A percentile compares a stretch with the other conserved stretches of the same genome.
Conservation (phyloP, 1,139 yeast genomes). For the Kluyveromyces marxianus region DNA sequence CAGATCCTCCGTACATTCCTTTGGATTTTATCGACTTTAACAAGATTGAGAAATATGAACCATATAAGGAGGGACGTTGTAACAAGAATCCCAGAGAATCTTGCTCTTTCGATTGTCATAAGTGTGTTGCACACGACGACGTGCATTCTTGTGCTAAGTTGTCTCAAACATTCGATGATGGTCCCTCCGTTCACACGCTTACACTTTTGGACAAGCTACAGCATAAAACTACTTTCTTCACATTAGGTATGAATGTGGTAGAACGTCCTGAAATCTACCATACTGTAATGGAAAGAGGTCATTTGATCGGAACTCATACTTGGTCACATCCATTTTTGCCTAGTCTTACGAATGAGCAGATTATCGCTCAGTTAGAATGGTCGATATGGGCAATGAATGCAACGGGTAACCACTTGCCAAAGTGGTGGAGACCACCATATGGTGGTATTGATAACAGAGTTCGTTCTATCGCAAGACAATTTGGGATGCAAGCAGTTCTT, state of each 20-base stretch:
- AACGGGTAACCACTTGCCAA: slow-evolving; percentile 80
- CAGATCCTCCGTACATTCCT: slow-evolving; percentile 82
- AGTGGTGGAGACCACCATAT: slow-evolving; percentile 93
- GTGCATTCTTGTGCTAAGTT: slow-evolving; percentile 63
- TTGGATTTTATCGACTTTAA: slow-evolving; percentile 58
- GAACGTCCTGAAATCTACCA: slow-evolving; percentile 67
- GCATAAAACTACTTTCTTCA: slow-evolving; percentile 67
- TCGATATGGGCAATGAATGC: slow-evolving; percentile 98
- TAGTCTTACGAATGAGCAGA: slow-evolving; percentile 62
- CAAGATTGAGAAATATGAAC: slow-evolving; percentile 41
- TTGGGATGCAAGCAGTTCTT: slow-evolving; percentile 79
- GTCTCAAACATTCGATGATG: slow-evolving; percentile 91
- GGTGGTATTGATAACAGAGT: slow-evolving; percentile 90
- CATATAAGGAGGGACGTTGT: slow-evolving; percentile 58
- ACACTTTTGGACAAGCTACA: slow-evolving; percentile 47
- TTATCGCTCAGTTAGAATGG: slow-evolving; percentile 90
- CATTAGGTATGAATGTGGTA: slow-evolving; percentile 75
- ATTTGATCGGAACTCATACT: slow-evolving; percentile 80
- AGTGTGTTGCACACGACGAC: slow-evolving; percentile 75
- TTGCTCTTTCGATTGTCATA: slow-evolving; percentile 83
- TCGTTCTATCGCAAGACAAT: slow-evolving; percentile 68
- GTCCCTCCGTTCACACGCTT: slow-evolving; percentile 72
- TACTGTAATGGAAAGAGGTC: slow-evolving; percentile 52
- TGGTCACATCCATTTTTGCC: slow-evolving; percentile 92
- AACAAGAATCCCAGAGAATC: slow-evolving; percentile 37